phyloP scores from a whole-genome alignment of 2,329 filamentous ascomycete species.

The Fusarium sp. region DNA sequence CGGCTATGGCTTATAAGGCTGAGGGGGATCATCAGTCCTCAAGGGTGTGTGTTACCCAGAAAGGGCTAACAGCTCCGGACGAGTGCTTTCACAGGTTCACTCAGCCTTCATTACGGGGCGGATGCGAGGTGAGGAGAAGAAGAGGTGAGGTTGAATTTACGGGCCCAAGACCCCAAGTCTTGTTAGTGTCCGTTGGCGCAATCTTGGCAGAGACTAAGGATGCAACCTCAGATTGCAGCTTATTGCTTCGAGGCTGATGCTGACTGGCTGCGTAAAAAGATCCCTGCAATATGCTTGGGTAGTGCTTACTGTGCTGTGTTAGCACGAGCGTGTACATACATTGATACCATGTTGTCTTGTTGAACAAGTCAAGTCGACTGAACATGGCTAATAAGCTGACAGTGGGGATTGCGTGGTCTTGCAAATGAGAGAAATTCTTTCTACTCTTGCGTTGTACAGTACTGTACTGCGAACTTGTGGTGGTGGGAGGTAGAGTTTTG shows the following conservation, averaged over 20 bases:
- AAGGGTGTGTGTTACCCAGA: constrained; percentile 1
- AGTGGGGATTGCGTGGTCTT: constrained; percentile 14
- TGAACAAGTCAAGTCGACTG: neutral
- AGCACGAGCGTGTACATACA: neutral
- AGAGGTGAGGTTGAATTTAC: constrained; percentile 22
- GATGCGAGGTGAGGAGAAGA: neutral
- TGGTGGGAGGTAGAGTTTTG: constrained; percentile 1
- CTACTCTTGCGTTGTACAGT: neutral
- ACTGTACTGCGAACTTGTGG: neutral
- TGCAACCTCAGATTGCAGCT: constrained; percentile 31
- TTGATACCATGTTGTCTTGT: constrained; percentile 1
- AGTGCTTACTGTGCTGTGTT: constrained; percentile 32
- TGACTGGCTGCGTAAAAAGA: constrained; percentile 19
- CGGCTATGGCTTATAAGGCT: constrained; percentile 25
- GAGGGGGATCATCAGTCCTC: neutral
- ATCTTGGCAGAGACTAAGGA: constrained; percentile 14
- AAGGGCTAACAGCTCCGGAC: constrained; percentile 14
- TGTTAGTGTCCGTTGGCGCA: constrained; percentile 24
- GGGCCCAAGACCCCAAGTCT: neutral
- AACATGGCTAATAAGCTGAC: constrained; percentile 28
- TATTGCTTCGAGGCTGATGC: constrained; percentile 35
- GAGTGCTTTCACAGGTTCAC: neutral
- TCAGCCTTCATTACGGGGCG: constrained; percentile 19
- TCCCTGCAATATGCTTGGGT: constrained; percentile 10
- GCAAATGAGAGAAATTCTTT: neutral